phyloP scores from a whole-genome alignment of 768 basidiomycete genomes.

The Mycena rebaudengoi region DNA sequence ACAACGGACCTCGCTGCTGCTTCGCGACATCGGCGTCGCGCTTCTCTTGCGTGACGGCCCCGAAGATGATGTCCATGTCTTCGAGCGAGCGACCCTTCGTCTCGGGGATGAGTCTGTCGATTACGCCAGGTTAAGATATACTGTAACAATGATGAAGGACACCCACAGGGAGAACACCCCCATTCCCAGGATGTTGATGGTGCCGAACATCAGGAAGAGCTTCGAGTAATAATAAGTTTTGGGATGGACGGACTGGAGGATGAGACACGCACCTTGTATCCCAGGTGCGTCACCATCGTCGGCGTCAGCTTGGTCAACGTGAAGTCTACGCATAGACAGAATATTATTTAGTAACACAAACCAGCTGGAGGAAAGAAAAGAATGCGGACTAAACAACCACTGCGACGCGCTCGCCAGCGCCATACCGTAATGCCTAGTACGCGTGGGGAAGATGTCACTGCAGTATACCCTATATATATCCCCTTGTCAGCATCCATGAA shows the following conservation, averaged over 20 bases:
- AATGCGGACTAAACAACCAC: conserved; percentile 78
- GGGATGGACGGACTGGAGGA: too few relatives aligned
- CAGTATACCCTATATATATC: conserved; percentile 73
- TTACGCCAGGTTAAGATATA: background rate
- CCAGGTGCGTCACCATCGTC: conserved; percentile 63
- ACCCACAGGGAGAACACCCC: conserved; percentile 70
- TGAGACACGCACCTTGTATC: conserved; percentile 55
- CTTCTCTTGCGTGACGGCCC: conserved; percentile 61
- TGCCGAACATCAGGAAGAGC: conserved; percentile 79
- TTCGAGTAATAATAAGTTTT: background rate
- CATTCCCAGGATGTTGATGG: conserved; percentile 79
- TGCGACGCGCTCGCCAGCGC: conserved; percentile 80
- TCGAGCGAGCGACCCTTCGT: conserved; percentile 67
- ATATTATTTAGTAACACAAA: background rate
- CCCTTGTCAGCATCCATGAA: too few relatives aligned
- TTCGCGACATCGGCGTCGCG: conserved; percentile 61
- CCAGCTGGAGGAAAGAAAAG: background rate
- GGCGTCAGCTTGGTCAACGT: conserved; percentile 79
- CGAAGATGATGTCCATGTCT: conserved; percentile 64
- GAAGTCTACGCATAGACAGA: conserved; percentile 56
- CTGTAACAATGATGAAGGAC: background rate
- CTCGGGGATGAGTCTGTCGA: conserved; percentile 62
- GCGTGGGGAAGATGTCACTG: conserved; percentile 87
- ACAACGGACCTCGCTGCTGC: conserved; percentile 48
- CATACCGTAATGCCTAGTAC: conserved; percentile 84